Evolutionary conservation across 176 grass and related monocot species (phyloP).

Genomic region (Puya raimondii): DNA sequence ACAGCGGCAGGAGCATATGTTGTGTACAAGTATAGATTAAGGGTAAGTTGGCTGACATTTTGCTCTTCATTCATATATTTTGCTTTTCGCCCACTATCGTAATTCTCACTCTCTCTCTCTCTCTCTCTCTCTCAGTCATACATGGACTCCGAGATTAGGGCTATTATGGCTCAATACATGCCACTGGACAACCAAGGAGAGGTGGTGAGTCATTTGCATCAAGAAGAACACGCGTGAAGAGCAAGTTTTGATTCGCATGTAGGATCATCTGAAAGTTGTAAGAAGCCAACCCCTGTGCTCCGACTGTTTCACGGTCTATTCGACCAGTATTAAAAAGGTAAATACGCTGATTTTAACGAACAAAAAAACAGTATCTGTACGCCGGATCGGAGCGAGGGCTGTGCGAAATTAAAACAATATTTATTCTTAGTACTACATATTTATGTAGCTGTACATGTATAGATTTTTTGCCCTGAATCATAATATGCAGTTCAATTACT

Average conservation of each 20-base stretch:
- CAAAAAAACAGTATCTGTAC: neutral
- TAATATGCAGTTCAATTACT: neutral
- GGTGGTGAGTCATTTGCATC: constrained; percentile 33
- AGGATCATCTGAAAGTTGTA: neutral
- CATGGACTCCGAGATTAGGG: constrained; percentile 68
- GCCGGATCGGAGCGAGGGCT: constrained; percentile 16
- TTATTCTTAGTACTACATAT: constrained; percentile 17
- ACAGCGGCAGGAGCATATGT: constrained; percentile 41
- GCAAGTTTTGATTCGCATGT: neutral
- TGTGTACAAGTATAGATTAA: constrained; percentile 74
- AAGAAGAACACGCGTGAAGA: constrained; percentile 22
- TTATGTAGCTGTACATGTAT: constrained; percentile 16
- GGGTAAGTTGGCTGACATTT: constrained; percentile 35
- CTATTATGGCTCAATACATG: constrained; percentile 71
- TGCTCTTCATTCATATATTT: constrained; percentile 1
- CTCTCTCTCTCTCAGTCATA: constrained; percentile 41
- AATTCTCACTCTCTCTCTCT: neutral
- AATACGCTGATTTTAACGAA: too few relatives aligned
- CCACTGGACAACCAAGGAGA: constrained; percentile 53
- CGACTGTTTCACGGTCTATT: constrained; percentile 4
- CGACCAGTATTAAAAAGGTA: neutral
- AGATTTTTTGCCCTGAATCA: constrained; percentile 11
- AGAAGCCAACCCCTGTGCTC: neutral
- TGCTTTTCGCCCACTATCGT: neutral
- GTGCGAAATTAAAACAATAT: neutral